Conservation (phyloP, 2,329 filamentous ascomycete species). For the Trichophyton mentagrophytes region DNA sequence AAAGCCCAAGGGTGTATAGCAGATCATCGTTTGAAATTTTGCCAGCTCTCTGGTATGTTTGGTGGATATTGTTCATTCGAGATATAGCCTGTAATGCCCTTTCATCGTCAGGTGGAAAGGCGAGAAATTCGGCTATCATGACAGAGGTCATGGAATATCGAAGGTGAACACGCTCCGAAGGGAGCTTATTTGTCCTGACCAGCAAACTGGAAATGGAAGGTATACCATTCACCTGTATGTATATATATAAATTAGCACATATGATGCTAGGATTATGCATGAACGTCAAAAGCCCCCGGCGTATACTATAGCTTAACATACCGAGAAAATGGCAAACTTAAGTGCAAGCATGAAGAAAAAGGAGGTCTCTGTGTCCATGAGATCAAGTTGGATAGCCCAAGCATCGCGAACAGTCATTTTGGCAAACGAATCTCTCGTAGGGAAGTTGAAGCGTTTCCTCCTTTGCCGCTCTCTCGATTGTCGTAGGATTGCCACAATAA, state of each 20-base stretch:
- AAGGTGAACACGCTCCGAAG: constrained; percentile 37
- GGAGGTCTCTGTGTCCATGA: constrained; percentile 44
- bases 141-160: constrained; percentile 42
- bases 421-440: constrained; percentile 31
- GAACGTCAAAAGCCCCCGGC: not conserved
- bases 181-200: constrained; percentile 38
- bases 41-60: constrained; percentile 37
- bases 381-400: constrained; percentile 34
- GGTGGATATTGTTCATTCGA: constrained; percentile 37
- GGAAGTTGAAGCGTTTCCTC: constrained; percentile 31
- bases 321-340: constrained; percentile 47
- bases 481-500: not conserved
- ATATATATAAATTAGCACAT: not conserved
- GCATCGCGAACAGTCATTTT: constrained; percentile 44
- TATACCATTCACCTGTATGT: constrained; percentile 26
- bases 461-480: not conserved
- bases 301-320: constrained; percentile 14
- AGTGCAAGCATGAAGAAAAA: constrained; percentile 38
- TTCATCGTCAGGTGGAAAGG: constrained; percentile 23
- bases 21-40: constrained; percentile 45
- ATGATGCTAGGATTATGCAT: not conserved
- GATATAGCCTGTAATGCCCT: constrained; percentile 37
- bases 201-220: constrained; percentile 41
- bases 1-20: constrained; percentile 46
- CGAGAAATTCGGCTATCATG: constrained; percentile 36